Evolutionary conservation across 495 filamentous ascomycete species (phyloP), one percentile per base, ranked within the genome.

Genomic region (Tuber indicum): DNA sequence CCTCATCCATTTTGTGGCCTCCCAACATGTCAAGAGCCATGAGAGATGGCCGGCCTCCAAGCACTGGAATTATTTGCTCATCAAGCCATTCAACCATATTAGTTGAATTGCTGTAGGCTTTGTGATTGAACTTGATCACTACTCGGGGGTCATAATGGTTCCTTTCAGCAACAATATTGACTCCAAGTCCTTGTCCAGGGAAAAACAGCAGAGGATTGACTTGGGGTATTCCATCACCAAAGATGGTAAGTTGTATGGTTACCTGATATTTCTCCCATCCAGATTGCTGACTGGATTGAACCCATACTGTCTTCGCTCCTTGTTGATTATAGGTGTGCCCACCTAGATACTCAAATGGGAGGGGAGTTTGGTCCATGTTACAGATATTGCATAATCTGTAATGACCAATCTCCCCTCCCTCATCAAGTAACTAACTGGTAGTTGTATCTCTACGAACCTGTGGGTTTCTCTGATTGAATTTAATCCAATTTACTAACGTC

Each of bases 221-320:
- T 26, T 2, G 26, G 3, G 66, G n/a, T 0, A 17, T 44, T 0
- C 39, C 69, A 72, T 45, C 12, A 9, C 70, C 73, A 47, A 75
- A 78, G 32, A 75, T 49, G 14, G 5, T 32, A 3, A 75, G 41
- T 26, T 74, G 21, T 26, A 77, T 17, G 9, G 58, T 77, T 62
- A 45, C 73, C 45, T 77, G 76, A 75, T 43, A 4, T 58, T 77
- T 75, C 52, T 75, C 72, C 44, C 72, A 75, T 70, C 73, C 43
- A 36, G 44, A 70, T 32, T 26, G 21, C 49, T 41, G 44, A n/a
- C 19, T 72, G 16, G 17, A 19, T 46, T 77, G 70, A 3, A 75
- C 72, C 32, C 73, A 66, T 12, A 77, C 72, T 44, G 76, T 75
- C 39, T 75, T 49, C 12, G 45, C 72, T 17, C 76, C 47, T 72